phyloP scores from a whole-genome alignment of 2,329 filamentous ascomycete genomes.

The Phyllosticta citribraziliensis region DNA sequence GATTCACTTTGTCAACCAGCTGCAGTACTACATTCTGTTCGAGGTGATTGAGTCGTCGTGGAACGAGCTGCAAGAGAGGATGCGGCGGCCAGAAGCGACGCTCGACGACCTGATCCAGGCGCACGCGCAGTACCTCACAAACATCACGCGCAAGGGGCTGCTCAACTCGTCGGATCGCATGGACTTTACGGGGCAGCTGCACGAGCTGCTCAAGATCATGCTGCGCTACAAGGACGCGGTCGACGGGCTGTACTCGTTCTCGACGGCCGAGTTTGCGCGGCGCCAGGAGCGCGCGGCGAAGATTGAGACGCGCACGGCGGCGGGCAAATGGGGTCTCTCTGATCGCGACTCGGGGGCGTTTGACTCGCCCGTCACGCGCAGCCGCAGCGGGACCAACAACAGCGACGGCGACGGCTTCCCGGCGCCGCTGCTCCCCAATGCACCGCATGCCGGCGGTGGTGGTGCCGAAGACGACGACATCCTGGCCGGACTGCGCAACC shows the following conservation, averaged over 20 bases:
- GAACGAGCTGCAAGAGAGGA: conserved; percentile 76
- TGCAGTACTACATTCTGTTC: conserved; percentile 98
- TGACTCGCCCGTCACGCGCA: conserved; percentile 16
- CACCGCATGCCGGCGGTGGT: conserved; percentile 1
- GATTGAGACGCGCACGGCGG: conserved; percentile 55
- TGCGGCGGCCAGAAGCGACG: conserved; percentile 77
- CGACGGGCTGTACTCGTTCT: conserved; percentile 89
- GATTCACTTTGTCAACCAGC: conserved; percentile 94
- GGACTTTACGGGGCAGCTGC: conserved; percentile 80
- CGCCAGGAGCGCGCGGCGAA: conserved; percentile 77
- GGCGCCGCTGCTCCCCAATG: conserved; percentile 24
- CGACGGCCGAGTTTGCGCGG: conserved; percentile 84
- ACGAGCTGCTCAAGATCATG: conserved; percentile 90
- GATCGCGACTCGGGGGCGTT: conserved; percentile 36
- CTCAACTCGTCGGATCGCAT: conserved; percentile 57
- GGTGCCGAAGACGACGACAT: conserved; percentile 31
- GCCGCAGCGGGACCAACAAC: conserved; percentile 17
- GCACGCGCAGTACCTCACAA: conserved; percentile 80
- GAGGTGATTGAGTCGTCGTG: conserved; percentile 96
- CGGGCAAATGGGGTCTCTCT: conserved; percentile 53
- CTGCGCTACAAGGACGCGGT: conserved; percentile 87
- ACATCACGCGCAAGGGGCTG: conserved; percentile 92
- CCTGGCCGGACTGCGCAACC: conserved; percentile 64
- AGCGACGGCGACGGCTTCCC: conserved; percentile 32
- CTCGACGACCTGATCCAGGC: conserved; percentile 91